A percentile compares a stretch with the other conserved stretches of the same genome.
Evolutionary conservation across 192 early-diverging fungal genomes (phyloP).

Genomic region (Backusella psychrophila): DNA sequence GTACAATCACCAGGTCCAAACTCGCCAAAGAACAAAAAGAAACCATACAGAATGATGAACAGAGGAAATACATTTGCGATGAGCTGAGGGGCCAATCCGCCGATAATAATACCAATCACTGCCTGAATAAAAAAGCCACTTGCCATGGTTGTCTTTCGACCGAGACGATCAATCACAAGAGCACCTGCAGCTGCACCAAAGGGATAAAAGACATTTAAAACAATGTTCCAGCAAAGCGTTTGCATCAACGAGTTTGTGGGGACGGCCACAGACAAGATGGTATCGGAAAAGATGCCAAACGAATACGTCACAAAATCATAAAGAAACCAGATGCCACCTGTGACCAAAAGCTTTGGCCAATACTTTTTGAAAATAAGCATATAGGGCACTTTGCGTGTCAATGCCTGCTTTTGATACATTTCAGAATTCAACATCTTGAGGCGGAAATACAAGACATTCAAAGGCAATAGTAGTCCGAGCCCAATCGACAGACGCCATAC

Average conservation of each 20-base stretch:
- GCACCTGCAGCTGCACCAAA: constrained; percentile 49
- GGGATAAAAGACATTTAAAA: constrained; percentile 51
- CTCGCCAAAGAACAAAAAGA: constrained; percentile 52
- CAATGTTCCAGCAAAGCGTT: constrained; percentile 49
- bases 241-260: constrained; percentile 42
- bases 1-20: constrained; percentile 55
- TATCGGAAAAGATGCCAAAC: constrained; percentile 35
- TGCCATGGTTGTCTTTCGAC: constrained; percentile 51
- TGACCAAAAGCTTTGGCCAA: constrained; percentile 51
- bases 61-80: constrained; percentile 37
- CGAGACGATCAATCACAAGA: constrained; percentile 38
- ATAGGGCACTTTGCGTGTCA: constrained; percentile 48
- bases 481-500: constrained; percentile 54
- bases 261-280: constrained; percentile 20
- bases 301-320: constrained; percentile 41
- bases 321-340: constrained; percentile 45
- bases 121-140: constrained; percentile 50
- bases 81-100: constrained; percentile 36
- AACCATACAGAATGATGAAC: constrained; percentile 56
- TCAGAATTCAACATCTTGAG: constrained; percentile 57
- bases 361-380: constrained; percentile 45
- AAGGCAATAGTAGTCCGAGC: constrained; percentile 44
- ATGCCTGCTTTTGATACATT: constrained; percentile 45
- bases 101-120: constrained; percentile 41
- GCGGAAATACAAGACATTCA: constrained; percentile 52